A percentile compares a stretch with the other conserved stretches of the same genome.
Conservation (phyloP, 2,329 filamentous ascomycete genomes). For the Huntiella omanensis region DNA sequence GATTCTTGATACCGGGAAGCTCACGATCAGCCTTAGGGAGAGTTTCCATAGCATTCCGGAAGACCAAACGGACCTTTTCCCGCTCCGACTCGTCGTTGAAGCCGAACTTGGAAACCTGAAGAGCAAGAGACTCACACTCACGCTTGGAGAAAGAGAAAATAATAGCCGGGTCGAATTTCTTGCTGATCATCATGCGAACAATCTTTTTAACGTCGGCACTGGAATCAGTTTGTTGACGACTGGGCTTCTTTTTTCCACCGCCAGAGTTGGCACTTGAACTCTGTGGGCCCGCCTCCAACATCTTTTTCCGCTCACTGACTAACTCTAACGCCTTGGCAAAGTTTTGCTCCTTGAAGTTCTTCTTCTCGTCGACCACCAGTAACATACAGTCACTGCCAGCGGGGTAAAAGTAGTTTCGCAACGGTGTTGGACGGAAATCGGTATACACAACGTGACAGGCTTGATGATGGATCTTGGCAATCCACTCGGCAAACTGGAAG, state of each 20-base stretch:
- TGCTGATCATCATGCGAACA: constrained; percentile 95
- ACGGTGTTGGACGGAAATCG: constrained; percentile 86
- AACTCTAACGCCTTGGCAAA: constrained; percentile 90
- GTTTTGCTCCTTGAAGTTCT: constrained; percentile 87
- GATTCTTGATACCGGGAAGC: constrained; percentile 76
- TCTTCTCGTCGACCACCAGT: constrained; percentile 90
- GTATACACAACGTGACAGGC: constrained; percentile 98
- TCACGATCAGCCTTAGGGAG: constrained; percentile 80
- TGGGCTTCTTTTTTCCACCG: constrained; percentile 83
- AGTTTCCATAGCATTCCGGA: constrained; percentile 80
- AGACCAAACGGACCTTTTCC: constrained; percentile 83
- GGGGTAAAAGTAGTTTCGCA: constrained; percentile 97
- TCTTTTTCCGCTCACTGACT: constrained; percentile 73
- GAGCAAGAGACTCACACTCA: constrained; percentile 78
- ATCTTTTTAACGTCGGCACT: constrained; percentile 88
- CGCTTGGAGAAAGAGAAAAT: constrained; percentile 99
- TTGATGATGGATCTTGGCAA: constrained; percentile 92
- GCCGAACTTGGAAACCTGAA: constrained; percentile 68
- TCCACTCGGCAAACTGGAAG: constrained; percentile 99
- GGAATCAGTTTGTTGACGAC: constrained; percentile 50
- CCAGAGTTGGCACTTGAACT: constrained; percentile 23
- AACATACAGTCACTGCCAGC: constrained; percentile 83
- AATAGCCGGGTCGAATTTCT: constrained; percentile 93
- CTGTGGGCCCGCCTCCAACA: constrained; percentile 54
- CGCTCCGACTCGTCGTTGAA: constrained; percentile 97